Conservation (phyloP, 1,284 basidiomycete genomes). For the Ceratobasidium sp. region DNA sequence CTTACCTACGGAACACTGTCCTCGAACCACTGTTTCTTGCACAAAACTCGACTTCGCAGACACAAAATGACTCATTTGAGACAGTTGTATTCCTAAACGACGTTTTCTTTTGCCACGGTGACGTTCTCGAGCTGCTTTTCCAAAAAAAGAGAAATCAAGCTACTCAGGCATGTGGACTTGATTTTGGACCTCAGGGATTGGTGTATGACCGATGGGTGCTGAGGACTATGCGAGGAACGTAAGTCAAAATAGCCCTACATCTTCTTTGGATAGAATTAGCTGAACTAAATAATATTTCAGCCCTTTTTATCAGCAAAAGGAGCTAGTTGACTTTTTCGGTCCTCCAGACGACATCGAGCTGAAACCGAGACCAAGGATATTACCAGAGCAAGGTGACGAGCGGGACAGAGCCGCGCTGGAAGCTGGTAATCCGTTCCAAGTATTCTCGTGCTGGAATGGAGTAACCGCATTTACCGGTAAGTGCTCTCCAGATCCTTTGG, state of each 20-base stretch:
- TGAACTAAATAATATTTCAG: slow-evolving; percentile 12
- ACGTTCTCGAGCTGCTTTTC: slow-evolving; percentile 57
- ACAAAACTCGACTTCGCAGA: slow-evolving; percentile 45
- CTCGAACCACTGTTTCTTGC: slow-evolving; percentile 54
- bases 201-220: slow-evolving; percentile 60
- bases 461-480: slow-evolving; percentile 51
- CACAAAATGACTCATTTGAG: slow-evolving; percentile 49
- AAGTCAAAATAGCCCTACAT: slow-evolving; percentile 43
- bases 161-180: slow-evolving; percentile 58
- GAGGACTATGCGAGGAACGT: slow-evolving; percentile 56
- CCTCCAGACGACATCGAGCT: slow-evolving; percentile 40
- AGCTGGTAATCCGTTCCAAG: slow-evolving; percentile 55
- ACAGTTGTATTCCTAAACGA: slow-evolving; percentile 59
- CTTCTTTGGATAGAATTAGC: not conserved
- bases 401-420: slow-evolving; percentile 51
- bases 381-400: slow-evolving; percentile 50
- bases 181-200: slow-evolving; percentile 55
- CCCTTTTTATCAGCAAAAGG: slow-evolving; percentile 43
- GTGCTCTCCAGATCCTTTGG: slow-evolving; percentile 52
- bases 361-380: slow-evolving; percentile 46
- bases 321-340: slow-evolving; percentile 43
- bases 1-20: slow-evolving; percentile 56
- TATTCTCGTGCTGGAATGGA: slow-evolving; percentile 56
- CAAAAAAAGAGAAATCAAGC: slow-evolving; percentile 56
- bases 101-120: slow-evolving; percentile 55